Base-by-base conservation (phyloP, 805 yeast genomes). In the Kuraishia borneana region DNA sequence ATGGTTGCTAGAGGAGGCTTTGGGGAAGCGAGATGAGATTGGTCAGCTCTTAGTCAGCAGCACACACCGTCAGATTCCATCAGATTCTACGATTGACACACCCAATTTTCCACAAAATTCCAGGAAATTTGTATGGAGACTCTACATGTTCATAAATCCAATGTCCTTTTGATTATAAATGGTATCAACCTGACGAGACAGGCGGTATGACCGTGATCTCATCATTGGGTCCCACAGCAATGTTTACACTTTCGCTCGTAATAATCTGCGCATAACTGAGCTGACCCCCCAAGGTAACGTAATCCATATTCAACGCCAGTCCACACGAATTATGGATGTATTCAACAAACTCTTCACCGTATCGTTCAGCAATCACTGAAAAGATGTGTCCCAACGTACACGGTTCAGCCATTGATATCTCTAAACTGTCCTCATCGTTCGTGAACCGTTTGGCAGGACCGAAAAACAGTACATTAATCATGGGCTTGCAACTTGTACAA, bases 391-490 rank as follows among this genome's bases (percentile, higher is more conserved):
- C n/a, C n/a, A n/a, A n/a, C n/a, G n/a, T n/a, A n/a, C n/a, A n/a
- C n/a, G n/a, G n/a, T n/a, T n/a, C n/a, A n/a, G n/a, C n/a, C n/a
- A n/a, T n/a, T n/a, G n/a, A n/a, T n/a, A n/a, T n/a, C n/a, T n/a
- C n/a, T n/a, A n/a, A n/a, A n/a, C n/a, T n/a, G 6, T 6, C 7
- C 6, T 25, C 28, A 16, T 16, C 28, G 12, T 12, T 12, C 6
- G 58, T 54, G 44, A 38, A 50, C n/a, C 30, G 30, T 32, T 50
- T 54, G 1, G 56, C 49, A 1, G 59, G 59, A 6, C 59, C 59
- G 38, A 51, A 54, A 33, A 50, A 53, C 33, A 49, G 54, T 8
- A 50, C 37, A 18, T 26, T 36, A 22, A 53, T 26, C 16, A 18
- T 34, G 19, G 18, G n/a, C 37, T 10, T 27, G n/a, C 10, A 10